Evolutionary conservation across 2,329 filamentous ascomycete species (phyloP).

Genomic region (Exophiala bonariae): DNA sequence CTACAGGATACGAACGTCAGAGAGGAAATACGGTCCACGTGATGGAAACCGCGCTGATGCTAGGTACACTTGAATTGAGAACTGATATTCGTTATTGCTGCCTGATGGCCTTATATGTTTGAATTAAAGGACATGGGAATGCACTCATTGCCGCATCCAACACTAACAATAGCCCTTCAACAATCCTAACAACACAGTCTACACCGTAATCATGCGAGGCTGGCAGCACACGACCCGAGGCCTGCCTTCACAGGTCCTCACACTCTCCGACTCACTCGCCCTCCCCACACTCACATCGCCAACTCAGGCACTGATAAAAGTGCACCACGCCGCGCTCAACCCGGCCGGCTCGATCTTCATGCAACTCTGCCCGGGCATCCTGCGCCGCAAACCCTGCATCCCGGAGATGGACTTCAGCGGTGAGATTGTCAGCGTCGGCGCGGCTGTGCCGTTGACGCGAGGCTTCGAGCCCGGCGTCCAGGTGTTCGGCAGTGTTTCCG

Average conservation of each 20-base stretch:
- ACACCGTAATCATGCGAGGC: background rate
- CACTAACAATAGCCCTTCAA: too few species aligned
- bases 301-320: background rate
- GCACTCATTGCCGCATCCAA: too few species aligned
- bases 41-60: too few species aligned
- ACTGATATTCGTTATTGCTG: too few species aligned
- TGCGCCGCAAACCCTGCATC: slow-evolving; percentile 4
- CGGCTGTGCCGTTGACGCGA: background rate
- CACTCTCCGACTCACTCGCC: background rate
- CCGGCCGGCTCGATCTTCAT: slow-evolving; percentile 7
- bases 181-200: too few species aligned
- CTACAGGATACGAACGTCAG: too few species aligned
- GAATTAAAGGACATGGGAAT: too few species aligned
- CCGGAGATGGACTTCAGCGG: slow-evolving; percentile 9
- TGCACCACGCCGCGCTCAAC: slow-evolving; percentile 4
- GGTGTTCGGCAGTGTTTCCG: slow-evolving; percentile 6
- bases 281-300: background rate
- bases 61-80: too few species aligned
- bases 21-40: too few species aligned
- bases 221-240: slow-evolving; percentile 1
- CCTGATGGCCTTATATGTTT: too few species aligned
- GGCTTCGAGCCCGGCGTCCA: background rate
- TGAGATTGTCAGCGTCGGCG: slow-evolving; percentile 2
- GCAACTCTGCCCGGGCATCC: slow-evolving; percentile 5
- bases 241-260: slow-evolving; percentile 1